phyloP scores from a whole-genome alignment of 1,139 yeast genomes.

The Ogataea hybrid region DNA sequence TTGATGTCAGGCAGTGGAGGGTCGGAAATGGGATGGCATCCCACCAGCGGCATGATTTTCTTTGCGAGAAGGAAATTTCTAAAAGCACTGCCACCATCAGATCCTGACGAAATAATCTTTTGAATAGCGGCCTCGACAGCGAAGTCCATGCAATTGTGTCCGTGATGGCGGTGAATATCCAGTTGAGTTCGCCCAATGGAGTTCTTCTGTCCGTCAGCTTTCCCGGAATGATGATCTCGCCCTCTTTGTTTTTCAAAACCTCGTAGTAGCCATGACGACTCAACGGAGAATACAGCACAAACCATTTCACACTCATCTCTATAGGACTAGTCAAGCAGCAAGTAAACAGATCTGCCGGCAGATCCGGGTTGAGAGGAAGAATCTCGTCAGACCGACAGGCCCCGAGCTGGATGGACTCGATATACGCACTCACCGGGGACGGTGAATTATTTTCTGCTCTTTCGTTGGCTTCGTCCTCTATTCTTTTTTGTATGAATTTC shows the following conservation, averaged over 20 bases:
- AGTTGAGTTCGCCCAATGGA: constrained; percentile 91
- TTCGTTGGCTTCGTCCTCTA: constrained; percentile 80
- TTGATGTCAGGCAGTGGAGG: constrained; percentile 89
- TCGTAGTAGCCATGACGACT: constrained; percentile 54
- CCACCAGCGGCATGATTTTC: constrained; percentile 89
- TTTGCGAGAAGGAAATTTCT: constrained; percentile 90
- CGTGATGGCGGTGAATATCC: constrained; percentile 98
- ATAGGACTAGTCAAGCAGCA: constrained; percentile 96
- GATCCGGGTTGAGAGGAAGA: constrained; percentile 88
- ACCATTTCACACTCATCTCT: constrained; percentile 91
- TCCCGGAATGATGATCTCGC: constrained; percentile 80
- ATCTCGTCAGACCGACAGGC: constrained; percentile 88
- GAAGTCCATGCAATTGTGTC: constrained; percentile 99
- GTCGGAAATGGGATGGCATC: constrained; percentile 92
- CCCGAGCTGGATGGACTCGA: constrained; percentile 90
- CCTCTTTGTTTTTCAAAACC: constrained; percentile 49
- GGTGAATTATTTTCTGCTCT: constrained; percentile 52
- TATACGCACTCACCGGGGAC: constrained; percentile 61
- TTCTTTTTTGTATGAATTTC: constrained; percentile 85
- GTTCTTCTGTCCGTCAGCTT: constrained; percentile 89
- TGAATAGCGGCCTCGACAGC: constrained; percentile 82
- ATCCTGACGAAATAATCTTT: constrained; percentile 89
- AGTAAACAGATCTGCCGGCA: constrained; percentile 95
- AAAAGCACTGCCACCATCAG: constrained; percentile 93
- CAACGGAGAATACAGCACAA: constrained; percentile 78